Percentiles rank a stretch among this genome's conserved stretches.
Conservation (phyloP, 2,329 filamentous ascomycete genomes). For the Colletotrichum incanum region DNA sequence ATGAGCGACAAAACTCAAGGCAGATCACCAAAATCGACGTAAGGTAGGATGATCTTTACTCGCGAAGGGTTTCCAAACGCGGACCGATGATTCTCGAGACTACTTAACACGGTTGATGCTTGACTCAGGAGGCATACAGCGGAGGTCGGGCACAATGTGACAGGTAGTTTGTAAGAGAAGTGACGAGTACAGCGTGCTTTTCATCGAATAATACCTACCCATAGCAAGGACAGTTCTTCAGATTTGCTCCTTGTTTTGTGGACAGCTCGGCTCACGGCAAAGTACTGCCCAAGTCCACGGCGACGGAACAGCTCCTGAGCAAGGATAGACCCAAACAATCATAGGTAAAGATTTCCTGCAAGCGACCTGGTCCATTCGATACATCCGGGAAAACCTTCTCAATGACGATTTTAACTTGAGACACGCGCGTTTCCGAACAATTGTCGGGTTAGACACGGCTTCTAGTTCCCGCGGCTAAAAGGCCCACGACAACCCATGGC, state of each 20-base stretch:
- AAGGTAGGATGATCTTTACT: background rate
- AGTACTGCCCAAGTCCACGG: background rate
- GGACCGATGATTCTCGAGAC: background rate
- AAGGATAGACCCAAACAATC: background rate
- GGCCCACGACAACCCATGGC: background rate
- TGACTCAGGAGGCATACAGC: background rate
- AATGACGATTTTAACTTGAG: constrained; percentile 15
- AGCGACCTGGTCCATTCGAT: background rate
- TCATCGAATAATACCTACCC: background rate
- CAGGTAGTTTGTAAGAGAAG: background rate
- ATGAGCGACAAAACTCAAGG: background rate
- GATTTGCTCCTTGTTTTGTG: background rate
- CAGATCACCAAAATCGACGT: background rate
- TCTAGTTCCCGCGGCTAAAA: constrained; percentile 18
- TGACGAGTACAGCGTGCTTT: background rate
- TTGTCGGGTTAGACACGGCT: too few relatives aligned
- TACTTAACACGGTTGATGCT: background rate
- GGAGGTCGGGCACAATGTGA: background rate
- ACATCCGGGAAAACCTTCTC: background rate
- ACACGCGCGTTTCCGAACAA: background rate
- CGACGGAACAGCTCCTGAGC: background rate
- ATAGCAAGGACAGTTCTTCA: too few relatives aligned
- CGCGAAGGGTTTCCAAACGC: background rate
- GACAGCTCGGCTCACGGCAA: background rate
- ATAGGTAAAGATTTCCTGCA: background rate